A percentile compares a stretch with the other conserved stretches of the same genome.
Evolutionary conservation across 306 rosid species (phyloP).

Genomic region (Vigna hirtella): DNA sequence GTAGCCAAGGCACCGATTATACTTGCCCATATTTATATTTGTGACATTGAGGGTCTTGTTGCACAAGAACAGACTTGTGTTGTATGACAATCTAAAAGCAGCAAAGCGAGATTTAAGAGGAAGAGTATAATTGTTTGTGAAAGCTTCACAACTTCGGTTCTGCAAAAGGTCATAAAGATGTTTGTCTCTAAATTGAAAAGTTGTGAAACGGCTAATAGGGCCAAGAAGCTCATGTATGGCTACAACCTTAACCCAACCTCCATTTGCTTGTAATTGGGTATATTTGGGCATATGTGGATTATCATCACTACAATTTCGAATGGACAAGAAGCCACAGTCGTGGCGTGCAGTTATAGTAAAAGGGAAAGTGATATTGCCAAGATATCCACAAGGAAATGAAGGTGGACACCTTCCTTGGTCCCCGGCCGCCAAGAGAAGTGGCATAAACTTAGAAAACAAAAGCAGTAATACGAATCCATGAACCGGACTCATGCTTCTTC

Average conservation of each 20-base stretch:
- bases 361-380: conserved; percentile 45
- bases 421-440: conserved; percentile 12
- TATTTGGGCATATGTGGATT: rapidly evolving
- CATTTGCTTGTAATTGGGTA: conserved; percentile 34
- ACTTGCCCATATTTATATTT: not conserved
- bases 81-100: not conserved
- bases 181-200: conserved; percentile 31
- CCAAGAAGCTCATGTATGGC: too few relatives aligned
- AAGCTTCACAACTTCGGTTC: conserved; percentile 40
- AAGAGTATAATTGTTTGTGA: conserved; percentile 35
- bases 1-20: not conserved
- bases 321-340: conserved; percentile 52
- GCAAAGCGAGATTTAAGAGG: conserved; percentile 30
- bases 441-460: conserved; percentile 27
- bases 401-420: not conserved
- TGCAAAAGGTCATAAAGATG: not conserved
- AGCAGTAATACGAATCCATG: conserved; percentile 8
- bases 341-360: not conserved
- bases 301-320: conserved; percentile 26
- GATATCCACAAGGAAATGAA: conserved; percentile 47
- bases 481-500: conserved; percentile 25
- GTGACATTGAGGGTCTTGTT: conserved; percentile 10
- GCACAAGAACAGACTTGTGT: conserved; percentile 37
- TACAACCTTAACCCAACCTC: conserved; percentile 18
- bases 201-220: not conserved